Evolutionary conservation across 2,329 filamentous ascomycete species (phyloP).

Genomic region (Herpotrichia juniperi): DNA sequence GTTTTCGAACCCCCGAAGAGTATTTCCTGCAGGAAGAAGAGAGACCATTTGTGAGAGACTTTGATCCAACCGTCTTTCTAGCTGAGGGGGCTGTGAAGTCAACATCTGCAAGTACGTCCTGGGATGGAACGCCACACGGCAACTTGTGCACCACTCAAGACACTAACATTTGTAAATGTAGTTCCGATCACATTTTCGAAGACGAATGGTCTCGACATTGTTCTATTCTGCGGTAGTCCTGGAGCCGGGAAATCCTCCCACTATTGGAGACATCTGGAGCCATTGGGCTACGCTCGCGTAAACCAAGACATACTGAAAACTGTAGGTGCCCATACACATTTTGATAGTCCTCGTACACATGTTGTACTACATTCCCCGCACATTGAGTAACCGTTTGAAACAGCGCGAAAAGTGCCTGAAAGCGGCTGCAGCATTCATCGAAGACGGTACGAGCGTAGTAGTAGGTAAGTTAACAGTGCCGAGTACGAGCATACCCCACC

Average conservation of each 20-base stretch:
- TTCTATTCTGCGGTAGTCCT: constrained; percentile 87
- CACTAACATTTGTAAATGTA: constrained; percentile 25
- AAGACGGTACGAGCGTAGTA: constrained; percentile 70
- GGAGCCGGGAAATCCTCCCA: constrained; percentile 93
- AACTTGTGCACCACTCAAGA: constrained; percentile 10
- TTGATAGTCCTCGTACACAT: constrained; percentile 22
- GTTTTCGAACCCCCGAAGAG: constrained; percentile 87
- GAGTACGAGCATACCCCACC: too few species aligned
- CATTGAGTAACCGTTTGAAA: constrained; percentile 42
- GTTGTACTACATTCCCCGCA: constrained; percentile 26
- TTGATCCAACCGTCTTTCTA: constrained; percentile 66
- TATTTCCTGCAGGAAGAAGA: constrained; percentile 77
- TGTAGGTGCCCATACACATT: constrained; percentile 46
- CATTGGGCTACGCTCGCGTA: constrained; percentile 79
- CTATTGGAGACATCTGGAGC: constrained; percentile 78
- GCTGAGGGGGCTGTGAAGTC: constrained; percentile 26
- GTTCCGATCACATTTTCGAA: constrained; percentile 57
- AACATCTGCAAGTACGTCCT: constrained; percentile 39
- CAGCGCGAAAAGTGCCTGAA: constrained; percentile 71
- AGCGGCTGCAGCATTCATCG: constrained; percentile 69
- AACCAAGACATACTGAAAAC: constrained; percentile 91
- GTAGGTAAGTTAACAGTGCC: constrained; percentile 77
- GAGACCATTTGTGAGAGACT: constrained; percentile 69
- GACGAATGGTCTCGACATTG: constrained; percentile 71
- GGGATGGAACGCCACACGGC: constrained; percentile 22